phyloP scores from a whole-genome alignment of 768 basidiomycete species.

The Trametopsis cervina region DNA sequence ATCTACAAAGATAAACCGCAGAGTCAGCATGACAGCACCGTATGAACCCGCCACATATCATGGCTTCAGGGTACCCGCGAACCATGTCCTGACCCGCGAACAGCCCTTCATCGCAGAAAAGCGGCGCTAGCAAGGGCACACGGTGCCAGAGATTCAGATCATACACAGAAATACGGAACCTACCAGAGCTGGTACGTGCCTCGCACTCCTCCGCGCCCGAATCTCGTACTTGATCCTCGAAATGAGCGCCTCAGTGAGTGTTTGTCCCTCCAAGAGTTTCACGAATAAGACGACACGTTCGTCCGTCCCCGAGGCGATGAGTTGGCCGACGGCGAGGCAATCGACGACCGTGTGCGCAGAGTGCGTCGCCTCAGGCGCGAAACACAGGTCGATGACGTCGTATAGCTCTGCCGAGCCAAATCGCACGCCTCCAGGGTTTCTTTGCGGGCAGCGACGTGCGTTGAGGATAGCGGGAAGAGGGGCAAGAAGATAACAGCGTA shows the following conservation, averaged over 20 bases:
- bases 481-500: background rate
- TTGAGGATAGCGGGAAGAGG: constrained; percentile 11
- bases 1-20: constrained; percentile 36
- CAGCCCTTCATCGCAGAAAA: no score
- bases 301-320: constrained; percentile 55
- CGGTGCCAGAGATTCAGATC: constrained; percentile 3
- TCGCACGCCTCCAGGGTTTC: constrained; percentile 77
- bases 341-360: constrained; percentile 43
- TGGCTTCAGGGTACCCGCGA: constrained; percentile 12
- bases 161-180: constrained; percentile 23
- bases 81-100: no score
- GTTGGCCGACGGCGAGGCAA: constrained; percentile 65
- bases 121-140: no score
- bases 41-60: constrained; percentile 18
- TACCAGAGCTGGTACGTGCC: constrained; percentile 73
- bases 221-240: constrained; percentile 55
- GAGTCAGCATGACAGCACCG: constrained; percentile 2
- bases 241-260: constrained; percentile 44
- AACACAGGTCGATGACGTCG: constrained; percentile 64
- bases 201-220: constrained; percentile 54
- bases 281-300: constrained; percentile 75
- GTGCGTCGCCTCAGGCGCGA: constrained; percentile 36
- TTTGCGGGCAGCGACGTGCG: constrained; percentile 19
- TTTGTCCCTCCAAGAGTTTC: constrained; percentile 46
- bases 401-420: constrained; percentile 81